Base-by-base conservation (phyloP, 306 rosid genomes). In the Quercus agrifolia region DNA sequence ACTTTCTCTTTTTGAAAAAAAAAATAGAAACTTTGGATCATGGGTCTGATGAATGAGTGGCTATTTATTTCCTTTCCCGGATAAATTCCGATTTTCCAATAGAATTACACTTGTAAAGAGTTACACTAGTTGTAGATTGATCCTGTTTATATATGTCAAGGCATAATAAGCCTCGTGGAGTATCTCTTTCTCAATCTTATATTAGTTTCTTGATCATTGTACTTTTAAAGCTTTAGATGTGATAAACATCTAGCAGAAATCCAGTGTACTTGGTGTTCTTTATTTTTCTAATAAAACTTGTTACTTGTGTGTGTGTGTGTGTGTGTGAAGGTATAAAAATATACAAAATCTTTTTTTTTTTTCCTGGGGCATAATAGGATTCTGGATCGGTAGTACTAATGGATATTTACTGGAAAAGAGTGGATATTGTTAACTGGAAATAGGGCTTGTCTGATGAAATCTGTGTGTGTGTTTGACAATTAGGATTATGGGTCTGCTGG, bases 401-500 rank as follows among this genome's bases (percentile, higher is more conserved):
- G 38, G n/a, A 18, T 33, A 3, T 31, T 7, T 14, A 15, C 15
- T 2, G 41, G 15, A 9, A 5, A 67, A 33, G 15, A 49, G 54
- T 49, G 15, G 54, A 49, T 49, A 10, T 49, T 49, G 54, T 18
- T 68, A 18, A 19, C 6, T 35, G 14, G 52, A 38, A 19, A 35
- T 35, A 1, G 7, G 18, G 72, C 17, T 68, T 68, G 38, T 68
- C 11, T 68, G 52, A 68, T 5, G 51, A 68, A 68, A 68, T 18
- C 38, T 68, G 72, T 68, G 49, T 64, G 70, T 17, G 55, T 74
- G 62, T 63, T 14, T 83, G 67, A 63, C 20, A 18, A 49, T 41
- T 63, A 93, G 97, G 98, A 91, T 76, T 93, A 93, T 81, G 97
- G 98, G 19, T 90, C 97, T 58, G 79, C 93, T 74, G 94, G 93